Evolutionary conservation across 2,329 filamentous ascomycete genomes (phyloP), one percentile per base, ranked within the genome.

Genomic region (Talaromyces sp.): DNA sequence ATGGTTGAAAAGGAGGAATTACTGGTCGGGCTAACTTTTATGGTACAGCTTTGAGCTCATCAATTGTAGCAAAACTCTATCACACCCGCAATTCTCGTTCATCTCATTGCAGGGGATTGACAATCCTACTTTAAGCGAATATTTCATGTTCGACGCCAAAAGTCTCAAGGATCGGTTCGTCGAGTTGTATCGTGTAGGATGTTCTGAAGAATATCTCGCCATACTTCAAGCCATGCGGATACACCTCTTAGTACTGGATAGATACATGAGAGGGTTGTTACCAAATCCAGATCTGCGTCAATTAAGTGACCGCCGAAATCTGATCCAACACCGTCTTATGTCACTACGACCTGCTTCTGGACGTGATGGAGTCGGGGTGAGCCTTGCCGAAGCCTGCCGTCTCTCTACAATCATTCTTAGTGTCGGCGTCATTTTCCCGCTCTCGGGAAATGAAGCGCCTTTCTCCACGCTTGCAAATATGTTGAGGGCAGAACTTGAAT

Each of bases 271-370:
- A 67, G 47, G 66, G 67, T 17, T 61, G 67, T 34, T 56, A 68
- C n/a, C 45, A 38, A 17, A 54, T 66, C 54, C 63, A 64, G 10
- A 58, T 29, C 63, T 68, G 31, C 65, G 61, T 13, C 66, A 68
- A 15, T 38, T 58, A 5, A 34, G 65, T 25, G 72, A 75, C 59
- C 67, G 72, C 27, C 68, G 73, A 10, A 75, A 74, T 60, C 72
- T 70, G 29, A 70, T 74, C 45, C 73, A 75, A 62, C 73, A 72
- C 45, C 66, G 65, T 19, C 69, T 74, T 10, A 67, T 74, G 67
- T 70, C 67, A 11, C 62, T 74, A 6, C 63, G 65, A 6, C 65
- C 71, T 5, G 43, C 60, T n/a, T 47, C 40, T 19, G 22, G 27
- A 22, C 60, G 67, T n/a, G 58, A 68, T 29, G 62, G 67, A 5